phyloP scores from a whole-genome alignment of 192 early-diverging fungal species.

The Coemansia guatemalensis region DNA sequence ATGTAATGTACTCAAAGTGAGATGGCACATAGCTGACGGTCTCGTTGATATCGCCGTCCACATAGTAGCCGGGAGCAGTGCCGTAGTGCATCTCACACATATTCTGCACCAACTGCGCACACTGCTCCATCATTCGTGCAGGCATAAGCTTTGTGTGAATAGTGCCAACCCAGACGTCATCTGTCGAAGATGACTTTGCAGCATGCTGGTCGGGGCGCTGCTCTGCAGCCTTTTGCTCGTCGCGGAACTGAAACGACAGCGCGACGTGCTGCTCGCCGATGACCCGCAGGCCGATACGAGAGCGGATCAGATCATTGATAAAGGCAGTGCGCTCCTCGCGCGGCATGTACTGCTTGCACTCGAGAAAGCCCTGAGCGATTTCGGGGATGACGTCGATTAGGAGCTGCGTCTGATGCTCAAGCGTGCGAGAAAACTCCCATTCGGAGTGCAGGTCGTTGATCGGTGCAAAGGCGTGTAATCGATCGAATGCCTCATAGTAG shows the following conservation, averaged over 20 bases:
- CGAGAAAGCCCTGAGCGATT: conserved; percentile 87
- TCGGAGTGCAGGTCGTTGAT: conserved; percentile 59
- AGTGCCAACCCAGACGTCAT: conserved; percentile 73
- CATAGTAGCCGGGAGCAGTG: conserved; percentile 65
- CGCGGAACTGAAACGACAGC: conserved; percentile 59
- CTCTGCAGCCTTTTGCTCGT: conserved; percentile 17
- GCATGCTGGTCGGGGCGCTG: background rate
- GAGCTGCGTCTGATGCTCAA: conserved; percentile 71
- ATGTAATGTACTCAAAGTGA: conserved; percentile 92
- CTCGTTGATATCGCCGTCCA: conserved; percentile 58
- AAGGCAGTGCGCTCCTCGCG: conserved; percentile 65
- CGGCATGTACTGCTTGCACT: conserved; percentile 88
- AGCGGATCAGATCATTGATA: conserved; percentile 84
- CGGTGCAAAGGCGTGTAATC: conserved; percentile 63
- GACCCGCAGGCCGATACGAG: conserved; percentile 88
- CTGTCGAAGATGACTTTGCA: background rate
- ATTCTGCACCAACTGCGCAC: conserved; percentile 72
- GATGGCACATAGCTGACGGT: conserved; percentile 76
- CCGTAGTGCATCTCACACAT: conserved; percentile 94
- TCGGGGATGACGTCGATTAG: conserved; percentile 88
- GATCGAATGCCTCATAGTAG: conserved; percentile 77
- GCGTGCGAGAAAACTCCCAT: conserved; percentile 64
- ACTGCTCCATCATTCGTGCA: conserved; percentile 62
- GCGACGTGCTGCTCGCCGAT: conserved; percentile 91
- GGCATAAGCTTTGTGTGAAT: conserved; percentile 79